These are phyloP conservation scores for Rutstroemia sp. DNA, from an alignment of 2,329 filamentous ascomycete species.

Conservation along the genomic window DNA sequence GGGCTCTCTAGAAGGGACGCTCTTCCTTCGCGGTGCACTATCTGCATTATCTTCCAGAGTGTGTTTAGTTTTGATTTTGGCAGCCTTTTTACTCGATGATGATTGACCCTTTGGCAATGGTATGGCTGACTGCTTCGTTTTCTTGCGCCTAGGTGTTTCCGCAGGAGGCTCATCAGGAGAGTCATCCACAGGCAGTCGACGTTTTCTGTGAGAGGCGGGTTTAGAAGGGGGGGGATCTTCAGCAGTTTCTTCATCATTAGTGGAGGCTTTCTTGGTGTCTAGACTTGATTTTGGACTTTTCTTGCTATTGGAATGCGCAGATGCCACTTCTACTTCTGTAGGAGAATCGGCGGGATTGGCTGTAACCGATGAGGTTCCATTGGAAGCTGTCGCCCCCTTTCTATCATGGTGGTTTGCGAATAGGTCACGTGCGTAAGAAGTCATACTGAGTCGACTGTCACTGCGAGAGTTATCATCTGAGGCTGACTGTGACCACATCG, in stretches of 20 bases:
- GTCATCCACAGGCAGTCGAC: constrained; percentile 9
- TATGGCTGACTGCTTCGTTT: not conserved
- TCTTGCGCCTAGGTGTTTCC: not conserved
- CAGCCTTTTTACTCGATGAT: not conserved
- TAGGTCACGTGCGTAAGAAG: too few relatives aligned
- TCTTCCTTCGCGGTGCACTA: not conserved
- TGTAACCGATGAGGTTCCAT: too few relatives aligned
- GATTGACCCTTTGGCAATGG: not conserved
- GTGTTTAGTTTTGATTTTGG: not conserved
- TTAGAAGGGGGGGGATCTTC: not conserved
- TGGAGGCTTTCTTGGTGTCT: too few relatives aligned
- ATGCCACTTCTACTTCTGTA: too few relatives aligned
- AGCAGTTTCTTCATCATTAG: too few relatives aligned
- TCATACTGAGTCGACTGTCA: not conserved
- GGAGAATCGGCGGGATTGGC: too few relatives aligned
- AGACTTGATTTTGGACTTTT: too few relatives aligned
- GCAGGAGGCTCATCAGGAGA: not conserved
- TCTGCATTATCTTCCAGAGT: not conserved
- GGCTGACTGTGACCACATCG: not conserved
- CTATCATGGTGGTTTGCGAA: too few relatives aligned
- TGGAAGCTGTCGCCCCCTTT: too few relatives aligned
- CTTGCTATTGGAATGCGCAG: too few relatives aligned
- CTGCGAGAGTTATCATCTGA: not conserved
- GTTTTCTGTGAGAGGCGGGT: constrained; percentile 1
- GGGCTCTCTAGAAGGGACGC: too few relatives aligned